These are phyloP conservation scores for Neurospora sp. DNA, from an alignment of 495 filamentous ascomycete species.

Conservation along the genomic window DNA sequence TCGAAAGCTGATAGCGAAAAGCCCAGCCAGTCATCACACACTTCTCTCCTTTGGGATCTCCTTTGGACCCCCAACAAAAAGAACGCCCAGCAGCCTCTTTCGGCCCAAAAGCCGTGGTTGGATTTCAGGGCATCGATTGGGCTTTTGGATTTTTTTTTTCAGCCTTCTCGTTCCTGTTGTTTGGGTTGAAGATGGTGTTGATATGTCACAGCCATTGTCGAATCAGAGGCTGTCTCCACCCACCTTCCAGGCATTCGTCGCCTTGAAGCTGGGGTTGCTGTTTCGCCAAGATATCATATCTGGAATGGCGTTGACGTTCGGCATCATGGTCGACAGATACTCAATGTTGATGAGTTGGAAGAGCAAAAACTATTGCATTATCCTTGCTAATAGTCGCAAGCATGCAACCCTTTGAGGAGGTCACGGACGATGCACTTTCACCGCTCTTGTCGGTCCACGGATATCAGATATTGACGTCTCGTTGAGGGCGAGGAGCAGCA, in stretches of 20 bases:
- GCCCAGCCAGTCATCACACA: slow-evolving; percentile 9
- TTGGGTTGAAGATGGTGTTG: slow-evolving; percentile 17
- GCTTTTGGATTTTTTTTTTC: slow-evolving; percentile 3
- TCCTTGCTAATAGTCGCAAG: background rate
- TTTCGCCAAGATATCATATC: background rate
- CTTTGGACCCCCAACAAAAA: background rate
- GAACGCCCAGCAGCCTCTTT: slow-evolving; percentile 11
- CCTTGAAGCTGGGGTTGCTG: background rate
- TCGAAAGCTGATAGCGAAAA: background rate
- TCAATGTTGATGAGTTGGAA: background rate
- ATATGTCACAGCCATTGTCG: slow-evolving; percentile 26
- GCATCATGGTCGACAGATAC: background rate
- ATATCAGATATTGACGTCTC: background rate
- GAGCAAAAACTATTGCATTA: background rate
- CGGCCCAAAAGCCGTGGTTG: slow-evolving; percentile 13
- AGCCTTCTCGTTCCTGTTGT: slow-evolving; percentile 27
- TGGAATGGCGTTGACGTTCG: background rate
- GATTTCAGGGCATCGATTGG: background rate
- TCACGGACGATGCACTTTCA: slow-evolving; percentile 8
- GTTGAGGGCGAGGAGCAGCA: background rate
- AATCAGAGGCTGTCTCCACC: slow-evolving; percentile 24
- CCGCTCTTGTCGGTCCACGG: slow-evolving; percentile 15
- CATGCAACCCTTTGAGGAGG: background rate
- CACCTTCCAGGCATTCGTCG: slow-evolving; percentile 15
- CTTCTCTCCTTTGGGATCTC: slow-evolving; percentile 5